phyloP scores from a whole-genome alignment of 495 filamentous ascomycete genomes.

The Tricharina praecox region DNA sequence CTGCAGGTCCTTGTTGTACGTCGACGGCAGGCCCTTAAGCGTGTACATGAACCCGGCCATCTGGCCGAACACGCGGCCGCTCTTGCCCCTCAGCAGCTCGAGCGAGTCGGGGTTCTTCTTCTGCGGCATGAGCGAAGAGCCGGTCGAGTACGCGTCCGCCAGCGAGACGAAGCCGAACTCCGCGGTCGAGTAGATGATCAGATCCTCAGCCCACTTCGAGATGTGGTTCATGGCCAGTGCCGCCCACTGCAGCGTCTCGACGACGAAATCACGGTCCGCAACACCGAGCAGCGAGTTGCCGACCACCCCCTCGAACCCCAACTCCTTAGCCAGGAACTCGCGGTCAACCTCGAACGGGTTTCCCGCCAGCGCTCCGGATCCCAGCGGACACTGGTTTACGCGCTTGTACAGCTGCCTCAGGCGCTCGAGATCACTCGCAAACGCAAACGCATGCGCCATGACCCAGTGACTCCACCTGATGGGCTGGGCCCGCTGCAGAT shows the following conservation, averaged over 20 bases:
- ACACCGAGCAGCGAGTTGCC: conserved; percentile 76
- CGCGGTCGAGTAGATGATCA: conserved; percentile 69
- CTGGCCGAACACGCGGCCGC: conserved; percentile 67
- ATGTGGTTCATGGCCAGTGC: conserved; percentile 72
- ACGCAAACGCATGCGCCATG: conserved; percentile 58
- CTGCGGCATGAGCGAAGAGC: conserved; percentile 79
- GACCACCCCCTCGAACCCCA: conserved; percentile 68
- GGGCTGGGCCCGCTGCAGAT: conserved; percentile 81
- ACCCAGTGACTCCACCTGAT: conserved; percentile 82
- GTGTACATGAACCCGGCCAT: conserved; percentile 80
- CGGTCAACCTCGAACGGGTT: conserved; percentile 85
- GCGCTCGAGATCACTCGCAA: conserved; percentile 62
- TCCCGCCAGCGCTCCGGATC: conserved; percentile 75
- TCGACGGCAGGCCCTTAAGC: conserved; percentile 73
- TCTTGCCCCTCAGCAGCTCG: conserved; percentile 77
- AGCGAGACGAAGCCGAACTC: conserved; percentile 73
- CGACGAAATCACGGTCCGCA: conserved; percentile 72
- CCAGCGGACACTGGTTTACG: conserved; percentile 65
- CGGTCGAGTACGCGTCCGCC: conserved; percentile 75
- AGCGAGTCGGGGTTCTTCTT: conserved; percentile 67
- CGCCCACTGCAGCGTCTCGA: conserved; percentile 85
- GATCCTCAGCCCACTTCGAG: conserved; percentile 71
- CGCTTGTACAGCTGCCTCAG: conserved; percentile 56
- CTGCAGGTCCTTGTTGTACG: conserved; percentile 92
- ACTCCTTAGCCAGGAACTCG: conserved; percentile 70